Evolutionary conservation across 2,329 filamentous ascomycete genomes (phyloP).

Genomic region (Colletotrichum lini): DNA sequence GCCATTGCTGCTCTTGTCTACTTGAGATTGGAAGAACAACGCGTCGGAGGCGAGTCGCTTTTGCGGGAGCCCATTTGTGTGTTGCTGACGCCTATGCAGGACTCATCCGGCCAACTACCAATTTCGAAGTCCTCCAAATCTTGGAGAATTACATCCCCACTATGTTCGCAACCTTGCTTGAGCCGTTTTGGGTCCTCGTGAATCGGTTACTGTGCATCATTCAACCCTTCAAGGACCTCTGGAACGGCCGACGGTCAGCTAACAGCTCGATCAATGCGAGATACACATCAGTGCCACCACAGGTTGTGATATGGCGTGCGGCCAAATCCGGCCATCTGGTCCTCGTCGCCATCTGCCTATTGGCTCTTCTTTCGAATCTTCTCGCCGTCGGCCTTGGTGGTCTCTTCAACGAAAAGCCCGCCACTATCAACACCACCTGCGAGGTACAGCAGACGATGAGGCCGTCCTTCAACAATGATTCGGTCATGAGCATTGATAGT

Average conservation of each 20-base stretch:
- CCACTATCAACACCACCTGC: slow-evolving; percentile 14
- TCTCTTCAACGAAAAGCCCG: slow-evolving; percentile 60
- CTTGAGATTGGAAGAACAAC: too few relatives aligned
- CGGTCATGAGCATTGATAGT: too few relatives aligned
- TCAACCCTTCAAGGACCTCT: slow-evolving; percentile 67
- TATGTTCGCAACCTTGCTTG: slow-evolving; percentile 66
- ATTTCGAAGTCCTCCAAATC: slow-evolving; percentile 54
- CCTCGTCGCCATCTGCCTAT: slow-evolving; percentile 61
- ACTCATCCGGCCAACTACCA: slow-evolving; percentile 45
- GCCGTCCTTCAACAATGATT: slow-evolving; percentile 45
- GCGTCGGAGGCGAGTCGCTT: too few relatives aligned
- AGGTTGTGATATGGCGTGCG: slow-evolving; percentile 63
- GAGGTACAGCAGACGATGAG: slow-evolving; percentile 41
- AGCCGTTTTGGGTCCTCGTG: slow-evolving; percentile 70
- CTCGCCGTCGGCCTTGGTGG: slow-evolving; percentile 67
- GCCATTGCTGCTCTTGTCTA: too few relatives aligned
- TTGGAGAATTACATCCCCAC: slow-evolving; percentile 68
- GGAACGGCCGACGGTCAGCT: slow-evolving; percentile 53
- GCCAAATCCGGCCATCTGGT: slow-evolving; percentile 60
- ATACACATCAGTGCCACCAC: slow-evolving; percentile 70
- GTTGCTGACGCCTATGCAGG: too few relatives aligned
- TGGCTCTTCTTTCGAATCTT: slow-evolving; percentile 66
- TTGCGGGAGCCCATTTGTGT: too few relatives aligned
- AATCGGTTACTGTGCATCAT: slow-evolving; percentile 68
- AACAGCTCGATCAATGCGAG: slow-evolving; percentile 56